These are phyloP conservation scores for Davidsoniella australis DNA, from an alignment of 2,329 filamentous ascomycete species.

Conservation along the genomic window DNA sequence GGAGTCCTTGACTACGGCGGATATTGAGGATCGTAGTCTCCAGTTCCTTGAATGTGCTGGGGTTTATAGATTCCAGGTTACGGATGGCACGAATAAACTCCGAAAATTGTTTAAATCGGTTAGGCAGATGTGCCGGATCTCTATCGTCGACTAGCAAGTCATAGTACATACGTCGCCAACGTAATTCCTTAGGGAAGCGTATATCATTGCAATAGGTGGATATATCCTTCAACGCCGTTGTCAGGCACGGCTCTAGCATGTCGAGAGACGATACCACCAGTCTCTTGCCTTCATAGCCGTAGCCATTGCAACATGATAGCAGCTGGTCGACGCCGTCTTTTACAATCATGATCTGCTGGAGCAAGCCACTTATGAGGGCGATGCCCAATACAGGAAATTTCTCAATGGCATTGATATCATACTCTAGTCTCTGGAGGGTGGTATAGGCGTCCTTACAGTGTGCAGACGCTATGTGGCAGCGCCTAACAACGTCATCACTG, in stretches of 20 bases:
- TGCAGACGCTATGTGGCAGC: too few relatives aligned
- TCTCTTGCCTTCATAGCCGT: too few relatives aligned
- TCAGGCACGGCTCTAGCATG: constrained; percentile 38
- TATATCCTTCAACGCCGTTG: constrained; percentile 36
- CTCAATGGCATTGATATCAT: too few relatives aligned
- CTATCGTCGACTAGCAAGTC: constrained; percentile 32
- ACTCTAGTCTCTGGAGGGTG: too few relatives aligned
- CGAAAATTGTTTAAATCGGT: neutral
- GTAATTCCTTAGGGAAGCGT: constrained; percentile 27
- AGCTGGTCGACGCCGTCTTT: too few relatives aligned
- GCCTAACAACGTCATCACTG: too few relatives aligned
- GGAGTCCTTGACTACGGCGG: neutral
- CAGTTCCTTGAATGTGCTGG: neutral
- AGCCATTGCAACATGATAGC: too few relatives aligned
- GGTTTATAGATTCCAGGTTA: neutral
- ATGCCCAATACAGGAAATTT: too few relatives aligned
- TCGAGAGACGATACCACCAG: constrained; percentile 26
- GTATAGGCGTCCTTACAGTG: too few relatives aligned
- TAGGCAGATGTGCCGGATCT: neutral
- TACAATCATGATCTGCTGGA: too few relatives aligned
- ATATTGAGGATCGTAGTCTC: neutral
- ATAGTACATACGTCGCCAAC: constrained; percentile 44
- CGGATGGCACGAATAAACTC: neutral
- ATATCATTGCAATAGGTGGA: constrained; percentile 33
- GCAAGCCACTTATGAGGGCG: too few relatives aligned